Evolutionary conservation across 768 basidiomycete genomes (phyloP).

Genomic region (Tulasnella sp.): DNA sequence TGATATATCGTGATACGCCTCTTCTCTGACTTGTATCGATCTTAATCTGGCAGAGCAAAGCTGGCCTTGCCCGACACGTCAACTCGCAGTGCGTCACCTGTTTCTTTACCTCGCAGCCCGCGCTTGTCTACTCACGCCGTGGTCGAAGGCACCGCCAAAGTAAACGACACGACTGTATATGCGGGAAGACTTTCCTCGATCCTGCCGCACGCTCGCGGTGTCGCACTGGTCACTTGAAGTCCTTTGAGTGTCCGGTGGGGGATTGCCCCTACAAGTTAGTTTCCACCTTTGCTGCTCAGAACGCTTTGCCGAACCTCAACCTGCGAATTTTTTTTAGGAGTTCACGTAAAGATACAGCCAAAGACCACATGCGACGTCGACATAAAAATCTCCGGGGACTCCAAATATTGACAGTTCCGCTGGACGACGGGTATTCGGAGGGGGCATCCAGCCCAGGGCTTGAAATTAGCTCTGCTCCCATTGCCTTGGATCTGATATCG

Average conservation of each 20-base stretch:
- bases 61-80: background rate
- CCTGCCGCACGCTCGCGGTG: background rate
- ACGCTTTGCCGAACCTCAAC: background rate
- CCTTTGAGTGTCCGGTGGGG: background rate
- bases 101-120: background rate
- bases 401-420: background rate
- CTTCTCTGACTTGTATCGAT: background rate
- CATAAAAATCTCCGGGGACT: background rate
- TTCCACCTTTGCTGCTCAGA: background rate
- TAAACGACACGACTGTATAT: background rate
- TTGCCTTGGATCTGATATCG: background rate
- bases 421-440: background rate
- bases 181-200: background rate
- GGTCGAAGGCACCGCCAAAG: background rate
- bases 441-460: background rate
- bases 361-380: background rate
- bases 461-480: background rate
- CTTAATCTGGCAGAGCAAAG: background rate
- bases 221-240: background rate
- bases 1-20: background rate
- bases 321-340: background rate
- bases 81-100: background rate
- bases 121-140: background rate
- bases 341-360: background rate
- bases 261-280: background rate